A percentile compares a stretch with the other conserved stretches of the same genome.
phyloP scores from a whole-genome alignment of 2,329 filamentous ascomycete species.

The Coniochaeta hoffmannii region DNA sequence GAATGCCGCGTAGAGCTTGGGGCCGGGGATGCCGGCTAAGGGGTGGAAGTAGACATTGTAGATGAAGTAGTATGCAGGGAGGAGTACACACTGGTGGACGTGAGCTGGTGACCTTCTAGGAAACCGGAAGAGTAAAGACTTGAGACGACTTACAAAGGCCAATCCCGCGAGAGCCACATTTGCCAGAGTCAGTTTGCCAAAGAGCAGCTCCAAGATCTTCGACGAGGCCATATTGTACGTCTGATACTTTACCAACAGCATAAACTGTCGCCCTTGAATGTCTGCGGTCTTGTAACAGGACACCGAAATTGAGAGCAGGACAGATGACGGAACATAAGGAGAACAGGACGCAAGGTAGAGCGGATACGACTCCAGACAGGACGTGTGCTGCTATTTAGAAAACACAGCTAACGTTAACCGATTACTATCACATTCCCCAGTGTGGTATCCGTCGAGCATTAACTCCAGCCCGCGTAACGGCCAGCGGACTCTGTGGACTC shows the following conservation, averaged over 20 bases:
- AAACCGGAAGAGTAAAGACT: background rate
- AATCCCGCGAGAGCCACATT: background rate
- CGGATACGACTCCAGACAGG: background rate
- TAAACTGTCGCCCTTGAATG: background rate
- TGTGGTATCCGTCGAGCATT: no score
- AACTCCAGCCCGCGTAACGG: background rate
- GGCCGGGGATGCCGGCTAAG: background rate
- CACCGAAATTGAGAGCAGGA: background rate
- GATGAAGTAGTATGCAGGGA: background rate
- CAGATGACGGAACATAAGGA: background rate
- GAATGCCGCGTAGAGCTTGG: background rate
- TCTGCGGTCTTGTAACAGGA: background rate
- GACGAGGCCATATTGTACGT: background rate
- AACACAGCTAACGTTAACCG: no score
- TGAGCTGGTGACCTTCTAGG: background rate
- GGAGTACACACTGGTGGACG: background rate
- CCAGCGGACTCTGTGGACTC: background rate
- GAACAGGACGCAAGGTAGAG: background rate
- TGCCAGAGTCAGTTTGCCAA: background rate
- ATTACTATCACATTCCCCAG: no score
- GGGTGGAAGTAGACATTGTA: constrained; percentile 2
- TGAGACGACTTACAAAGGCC: background rate
- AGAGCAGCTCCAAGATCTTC: background rate
- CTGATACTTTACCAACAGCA: background rate
- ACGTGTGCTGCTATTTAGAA: background rate